These are phyloP conservation scores for Rhodomyrtus tomentosa DNA, from an alignment of 345 rosid species.

Conservation along the genomic window DNA sequence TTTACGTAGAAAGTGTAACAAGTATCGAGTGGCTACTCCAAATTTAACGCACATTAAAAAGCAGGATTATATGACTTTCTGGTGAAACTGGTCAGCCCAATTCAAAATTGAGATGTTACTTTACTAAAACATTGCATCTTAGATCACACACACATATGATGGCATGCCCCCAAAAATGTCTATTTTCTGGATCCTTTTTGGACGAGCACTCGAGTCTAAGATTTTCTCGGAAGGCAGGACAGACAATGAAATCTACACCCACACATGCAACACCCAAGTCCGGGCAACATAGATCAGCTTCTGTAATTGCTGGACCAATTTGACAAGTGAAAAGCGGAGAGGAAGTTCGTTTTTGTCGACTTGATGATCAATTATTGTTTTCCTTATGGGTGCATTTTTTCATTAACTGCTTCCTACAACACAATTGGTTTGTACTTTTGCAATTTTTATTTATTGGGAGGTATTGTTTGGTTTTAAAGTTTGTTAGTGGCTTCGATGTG, in stretches of 20 bases:
- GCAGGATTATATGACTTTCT: no score
- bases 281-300: not conserved
- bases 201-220: not conserved
- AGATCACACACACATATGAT: not conserved
- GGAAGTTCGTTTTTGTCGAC: not conserved
- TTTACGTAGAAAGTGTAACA: not conserved
- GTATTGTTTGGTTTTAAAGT: not conserved
- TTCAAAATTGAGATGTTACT: not conserved
- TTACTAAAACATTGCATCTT: not conserved
- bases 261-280: not conserved
- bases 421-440: not conserved
- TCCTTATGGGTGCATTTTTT: not conserved
- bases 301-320: not conserved
- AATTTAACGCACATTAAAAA: not conserved
- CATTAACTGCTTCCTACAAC: not conserved
- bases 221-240: not conserved
- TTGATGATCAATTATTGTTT: not conserved
- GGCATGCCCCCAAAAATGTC: not conserved
- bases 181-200: not conserved
- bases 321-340: not conserved
- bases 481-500: not conserved
- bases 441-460: not conserved
- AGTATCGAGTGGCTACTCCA: not conserved
- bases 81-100: no score
- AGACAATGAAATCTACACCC: not conserved